These are phyloP conservation scores for Carex parvula DNA, from an alignment of 176 grass and related monocot species.

Conservation along the genomic window DNA sequence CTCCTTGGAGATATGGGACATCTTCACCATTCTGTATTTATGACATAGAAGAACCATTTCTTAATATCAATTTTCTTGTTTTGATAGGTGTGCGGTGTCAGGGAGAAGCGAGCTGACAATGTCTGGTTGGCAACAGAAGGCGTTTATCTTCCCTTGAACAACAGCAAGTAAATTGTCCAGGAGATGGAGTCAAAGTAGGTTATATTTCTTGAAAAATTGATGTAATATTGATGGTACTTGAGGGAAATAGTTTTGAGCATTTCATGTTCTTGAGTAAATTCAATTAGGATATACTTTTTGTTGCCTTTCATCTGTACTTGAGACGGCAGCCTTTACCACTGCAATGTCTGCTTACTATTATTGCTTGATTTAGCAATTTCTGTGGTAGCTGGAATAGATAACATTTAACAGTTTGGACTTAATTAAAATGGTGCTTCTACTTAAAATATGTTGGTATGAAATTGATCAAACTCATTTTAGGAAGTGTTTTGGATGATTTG, in stretches of 20 bases:
- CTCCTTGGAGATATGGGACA: background rate
- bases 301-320: background rate
- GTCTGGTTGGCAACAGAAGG: slow-evolving; percentile 81
- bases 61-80: slow-evolving; percentile 26
- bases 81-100: slow-evolving; percentile 71
- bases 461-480: no score
- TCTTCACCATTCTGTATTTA: background rate
- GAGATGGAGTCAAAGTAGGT: background rate
- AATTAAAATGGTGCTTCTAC: no score
- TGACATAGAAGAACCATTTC: background rate
- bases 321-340: background rate
- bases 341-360: background rate
- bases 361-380: background rate
- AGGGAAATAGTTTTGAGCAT: slow-evolving; percentile 2
- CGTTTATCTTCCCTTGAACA: slow-evolving; percentile 58
- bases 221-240: background rate
- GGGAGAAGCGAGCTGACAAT: slow-evolving; percentile 74
- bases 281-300: slow-evolving; percentile 18
- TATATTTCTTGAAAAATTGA: background rate
- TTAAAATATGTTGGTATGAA: no score
- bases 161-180: slow-evolving; percentile 32
- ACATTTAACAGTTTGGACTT: no score
- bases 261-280: background rate
- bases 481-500: no score
- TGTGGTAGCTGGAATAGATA: no score